Conservation (phyloP, 148 eudicot species). For the Dysphania ambrosioides region DNA sequence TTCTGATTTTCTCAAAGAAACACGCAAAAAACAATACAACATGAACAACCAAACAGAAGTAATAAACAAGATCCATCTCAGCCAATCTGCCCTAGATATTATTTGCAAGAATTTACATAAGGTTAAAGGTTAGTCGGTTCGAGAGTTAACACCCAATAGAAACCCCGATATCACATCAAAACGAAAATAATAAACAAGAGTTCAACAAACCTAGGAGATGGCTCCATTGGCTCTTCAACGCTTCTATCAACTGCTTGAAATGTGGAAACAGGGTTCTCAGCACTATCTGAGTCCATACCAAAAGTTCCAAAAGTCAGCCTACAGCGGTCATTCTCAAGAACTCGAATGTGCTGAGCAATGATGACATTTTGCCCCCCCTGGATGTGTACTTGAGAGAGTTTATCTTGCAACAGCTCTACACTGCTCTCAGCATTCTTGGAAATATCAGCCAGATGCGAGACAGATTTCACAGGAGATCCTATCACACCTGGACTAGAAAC, state of each 20-base stretch:
- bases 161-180: background rate
- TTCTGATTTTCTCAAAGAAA: no score
- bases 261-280: constrained; percentile 32
- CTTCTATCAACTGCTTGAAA: constrained; percentile 34
- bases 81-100: background rate
- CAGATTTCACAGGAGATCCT: constrained; percentile 62
- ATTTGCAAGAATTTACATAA: background rate
- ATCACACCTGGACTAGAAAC: constrained; percentile 54
- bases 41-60: no score
- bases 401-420: constrained; percentile 49
- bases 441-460: constrained; percentile 33
- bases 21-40: no score
- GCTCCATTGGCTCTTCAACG: constrained; percentile 34
- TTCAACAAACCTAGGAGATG: constrained; percentile 53
- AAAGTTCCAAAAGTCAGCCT: constrained; percentile 81
- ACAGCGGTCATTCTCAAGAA: constrained; percentile 67
- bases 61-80: no score
- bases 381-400: constrained; percentile 39
- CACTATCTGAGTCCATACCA: constrained; percentile 45
- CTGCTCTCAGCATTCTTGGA: constrained; percentile 39
- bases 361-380: constrained; percentile 69
- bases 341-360: constrained; percentile 86
- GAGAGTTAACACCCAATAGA: background rate
- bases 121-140: background rate
- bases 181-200: background rate